A percentile compares a stretch with the other conserved stretches of the same genome.
Evolutionary conservation across 176 grass and related monocot species (phyloP).

Genomic region (Secale cereale): DNA sequence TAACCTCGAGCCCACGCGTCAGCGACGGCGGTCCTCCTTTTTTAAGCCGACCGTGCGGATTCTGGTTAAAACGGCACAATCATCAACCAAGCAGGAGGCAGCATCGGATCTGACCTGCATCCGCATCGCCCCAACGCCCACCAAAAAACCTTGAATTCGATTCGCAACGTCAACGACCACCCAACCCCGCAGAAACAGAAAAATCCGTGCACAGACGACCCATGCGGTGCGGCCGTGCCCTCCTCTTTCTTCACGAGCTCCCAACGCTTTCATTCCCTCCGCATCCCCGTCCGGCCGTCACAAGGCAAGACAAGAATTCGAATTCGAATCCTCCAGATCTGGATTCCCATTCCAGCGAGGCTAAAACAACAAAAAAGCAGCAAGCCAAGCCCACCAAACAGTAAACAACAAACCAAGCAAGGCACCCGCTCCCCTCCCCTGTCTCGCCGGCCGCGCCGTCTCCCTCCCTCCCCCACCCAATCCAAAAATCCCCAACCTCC

Average conservation of each 20-base stretch:
- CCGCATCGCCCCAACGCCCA: too few relatives aligned
- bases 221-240: not conserved
- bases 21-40: too few relatives aligned
- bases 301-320: constrained; percentile 21
- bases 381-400: not conserved
- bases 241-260: not conserved
- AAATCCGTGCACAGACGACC: too few relatives aligned
- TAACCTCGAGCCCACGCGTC: too few relatives aligned
- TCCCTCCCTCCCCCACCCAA: not conserved
- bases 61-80: too few relatives aligned
- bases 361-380: not conserved
- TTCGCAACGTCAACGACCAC: not conserved
- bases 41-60: too few relatives aligned
- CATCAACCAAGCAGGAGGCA: not conserved
- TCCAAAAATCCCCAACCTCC: constrained; percentile 11
- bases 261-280: not conserved
- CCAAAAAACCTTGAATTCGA: not conserved
- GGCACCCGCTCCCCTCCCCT: constrained; percentile 24
- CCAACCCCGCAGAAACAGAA: not conserved
- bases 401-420: constrained; percentile 33
- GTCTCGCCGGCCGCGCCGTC: not conserved
- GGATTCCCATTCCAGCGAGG: constrained; percentile 16
- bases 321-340: constrained; percentile 24
- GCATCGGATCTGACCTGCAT: not conserved
- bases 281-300: not conserved